phyloP scores from a whole-genome alignment of 2,329 filamentous ascomycete genomes.

The Clarireedia paspali region DNA sequence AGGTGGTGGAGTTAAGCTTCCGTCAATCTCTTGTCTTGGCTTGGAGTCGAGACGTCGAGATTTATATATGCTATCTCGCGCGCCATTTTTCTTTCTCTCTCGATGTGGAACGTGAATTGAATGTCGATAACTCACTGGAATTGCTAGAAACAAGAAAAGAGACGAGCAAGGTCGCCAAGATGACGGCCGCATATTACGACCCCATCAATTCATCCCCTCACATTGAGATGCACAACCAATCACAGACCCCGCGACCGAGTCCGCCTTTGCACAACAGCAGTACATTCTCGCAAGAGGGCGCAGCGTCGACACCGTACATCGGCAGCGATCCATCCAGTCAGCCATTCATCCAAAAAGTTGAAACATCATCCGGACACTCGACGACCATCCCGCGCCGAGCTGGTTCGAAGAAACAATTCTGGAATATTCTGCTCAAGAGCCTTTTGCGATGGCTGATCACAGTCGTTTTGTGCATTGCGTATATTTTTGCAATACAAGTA shows the following conservation, averaged over 20 bases:
- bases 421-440: constrained; percentile 20
- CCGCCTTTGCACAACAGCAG: not conserved
- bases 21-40: too few species aligned
- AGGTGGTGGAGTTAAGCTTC: too few species aligned
- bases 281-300: not conserved
- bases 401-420: constrained; percentile 20
- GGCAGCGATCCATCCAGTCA: not conserved
- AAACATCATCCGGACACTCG: not conserved
- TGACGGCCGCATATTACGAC: not conserved
- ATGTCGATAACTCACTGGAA: too few species aligned
- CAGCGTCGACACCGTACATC: not conserved
- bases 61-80: too few species aligned
- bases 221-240: not conserved
- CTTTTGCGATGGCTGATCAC: constrained; percentile 20
- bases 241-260: not conserved
- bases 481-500: constrained; percentile 12
- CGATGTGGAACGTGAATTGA: too few species aligned
- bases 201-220: not conserved
- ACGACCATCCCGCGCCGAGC: not conserved
- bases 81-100: too few species aligned
- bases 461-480: constrained; percentile 18
- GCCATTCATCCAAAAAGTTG: not conserved
- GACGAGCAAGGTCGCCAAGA: not conserved
- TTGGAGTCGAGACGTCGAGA: too few species aligned
- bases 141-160: too few species aligned